Base-by-base conservation (phyloP, 805 yeast species). In the Candida alai region DNA sequence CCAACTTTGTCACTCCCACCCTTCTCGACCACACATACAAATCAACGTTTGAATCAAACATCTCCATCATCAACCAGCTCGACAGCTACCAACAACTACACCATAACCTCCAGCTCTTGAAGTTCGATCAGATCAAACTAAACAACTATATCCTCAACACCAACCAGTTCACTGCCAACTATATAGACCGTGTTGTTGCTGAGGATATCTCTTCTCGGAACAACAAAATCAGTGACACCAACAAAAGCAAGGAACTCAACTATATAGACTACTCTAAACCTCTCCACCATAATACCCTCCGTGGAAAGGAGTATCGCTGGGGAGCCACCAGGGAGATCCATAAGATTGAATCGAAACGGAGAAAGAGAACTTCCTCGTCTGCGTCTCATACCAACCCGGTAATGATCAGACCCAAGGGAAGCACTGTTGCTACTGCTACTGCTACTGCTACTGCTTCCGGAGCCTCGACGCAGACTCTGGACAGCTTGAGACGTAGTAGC, bases 141-240 rank as follows among this genome's bases (percentile, higher is more conserved):
- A 36, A 49, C 35, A 37, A 37, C 28, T 19, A 40, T 16, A 41
- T 48, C 18, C 17, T 38, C 5, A 43, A 47, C 22, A 45, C 60
- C 15, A 45, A 51, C 30, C 47, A 50, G 14, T 30, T 58, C 15
- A 48, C 63, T 9, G 36, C 52, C 30, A 60, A 57, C 41, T 62
- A 56, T 40, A 46, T 62, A 19, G 67, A 62, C 21, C 48, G 68
- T 12, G 58, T 58, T 15, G 56, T 62, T 11, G 52, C 64, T 14
- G 68, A 62, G 37, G 64, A 58, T 35, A 48, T 60, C 17, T 47
- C 58, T 25, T 39, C 58, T 24, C 46, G 51, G 33, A 49, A 43
- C 36, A 48, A 48, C 39, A 43, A 43, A 30, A 50, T 42, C 22
- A 32, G 39, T 33, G 43, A 40, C 19, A 40, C 43, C 12, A 39